A percentile compares a stretch with the other conserved stretches of the same genome.
phyloP scores from a whole-genome alignment of 305 asterid genomes.

The Fraxinus albicans region DNA sequence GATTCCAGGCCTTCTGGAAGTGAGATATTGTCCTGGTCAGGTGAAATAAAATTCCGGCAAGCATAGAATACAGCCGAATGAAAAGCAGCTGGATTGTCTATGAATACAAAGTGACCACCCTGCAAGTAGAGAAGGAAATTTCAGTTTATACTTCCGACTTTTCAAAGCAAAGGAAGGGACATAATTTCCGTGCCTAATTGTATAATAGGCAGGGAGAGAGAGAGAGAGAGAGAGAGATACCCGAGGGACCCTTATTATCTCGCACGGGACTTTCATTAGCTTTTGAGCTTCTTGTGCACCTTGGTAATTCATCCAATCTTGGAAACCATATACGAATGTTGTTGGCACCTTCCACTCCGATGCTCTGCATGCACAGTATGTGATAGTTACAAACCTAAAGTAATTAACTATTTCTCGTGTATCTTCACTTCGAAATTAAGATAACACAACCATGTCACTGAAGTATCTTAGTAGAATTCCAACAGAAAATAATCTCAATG shows the following conservation, averaged over 20 bases:
- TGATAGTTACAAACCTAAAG: neutral
- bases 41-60: slow-evolving; percentile 53
- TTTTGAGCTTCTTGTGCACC: slow-evolving; percentile 73
- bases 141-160: neutral
- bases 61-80: slow-evolving; percentile 66
- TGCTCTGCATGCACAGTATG: slow-evolving; percentile 42
- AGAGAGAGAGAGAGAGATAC: slow-evolving; percentile 31
- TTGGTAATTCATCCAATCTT: slow-evolving; percentile 77
- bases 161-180: neutral
- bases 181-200: neutral
- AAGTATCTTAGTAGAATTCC: neutral
- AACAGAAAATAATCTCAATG: neutral
- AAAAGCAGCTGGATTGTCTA: slow-evolving; percentile 62
- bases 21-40: slow-evolving; percentile 27
- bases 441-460: neutral
- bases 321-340: slow-evolving; percentile 61
- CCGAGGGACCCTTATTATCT: slow-evolving; percentile 75
- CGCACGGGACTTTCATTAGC: slow-evolving; percentile 69
- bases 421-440: neutral
- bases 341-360: slow-evolving; percentile 82
- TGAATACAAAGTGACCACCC: slow-evolving; percentile 78
- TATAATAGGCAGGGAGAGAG: neutral
- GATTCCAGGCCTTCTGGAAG: slow-evolving; percentile 56
- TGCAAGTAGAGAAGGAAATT: slow-evolving; percentile 29
- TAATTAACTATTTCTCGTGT: neutral